Conservation (phyloP, 345 rosid species). For the Eucalyptus brandiana region DNA sequence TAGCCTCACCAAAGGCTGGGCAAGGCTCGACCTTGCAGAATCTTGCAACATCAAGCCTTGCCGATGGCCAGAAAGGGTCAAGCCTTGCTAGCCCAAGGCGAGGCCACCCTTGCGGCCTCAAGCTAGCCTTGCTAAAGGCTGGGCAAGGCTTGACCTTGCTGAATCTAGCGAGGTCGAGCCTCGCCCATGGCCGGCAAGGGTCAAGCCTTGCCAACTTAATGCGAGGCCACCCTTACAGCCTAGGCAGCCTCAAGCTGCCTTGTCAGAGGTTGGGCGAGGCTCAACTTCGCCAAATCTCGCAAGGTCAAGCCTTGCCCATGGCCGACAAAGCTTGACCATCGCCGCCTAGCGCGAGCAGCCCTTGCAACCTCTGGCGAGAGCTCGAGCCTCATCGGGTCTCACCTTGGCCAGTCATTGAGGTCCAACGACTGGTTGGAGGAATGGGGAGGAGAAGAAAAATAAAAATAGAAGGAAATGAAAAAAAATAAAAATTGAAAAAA, state of each 20-base stretch:
- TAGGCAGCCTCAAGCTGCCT: too few relatives aligned
- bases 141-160: accelerated
- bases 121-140: too few relatives aligned
- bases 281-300: too few relatives aligned
- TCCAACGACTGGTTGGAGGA: too few relatives aligned
- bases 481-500: too few relatives aligned
- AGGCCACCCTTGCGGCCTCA: accelerated
- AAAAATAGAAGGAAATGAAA: too few relatives aligned
- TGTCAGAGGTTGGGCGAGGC: too few relatives aligned
- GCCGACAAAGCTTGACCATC: accelerated
- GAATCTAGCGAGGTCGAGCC: neutral
- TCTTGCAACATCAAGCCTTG: accelerated
- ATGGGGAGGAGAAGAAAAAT: too few relatives aligned
- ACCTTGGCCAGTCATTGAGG: accelerated
- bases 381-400: accelerated
- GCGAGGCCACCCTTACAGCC: accelerated
- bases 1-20: neutral
- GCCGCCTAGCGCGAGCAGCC: accelerated
- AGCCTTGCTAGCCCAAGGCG: accelerated
- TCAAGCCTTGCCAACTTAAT: too few relatives aligned
- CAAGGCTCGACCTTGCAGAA: too few relatives aligned
- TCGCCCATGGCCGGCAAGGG: neutral
- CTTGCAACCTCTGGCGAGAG: accelerated
- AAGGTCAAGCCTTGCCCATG: too few relatives aligned
- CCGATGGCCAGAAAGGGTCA: too few relatives aligned